These are phyloP conservation scores for Kazachstania sp. DNA, from an alignment of 1,139 yeast genomes.

Conservation along the genomic window DNA sequence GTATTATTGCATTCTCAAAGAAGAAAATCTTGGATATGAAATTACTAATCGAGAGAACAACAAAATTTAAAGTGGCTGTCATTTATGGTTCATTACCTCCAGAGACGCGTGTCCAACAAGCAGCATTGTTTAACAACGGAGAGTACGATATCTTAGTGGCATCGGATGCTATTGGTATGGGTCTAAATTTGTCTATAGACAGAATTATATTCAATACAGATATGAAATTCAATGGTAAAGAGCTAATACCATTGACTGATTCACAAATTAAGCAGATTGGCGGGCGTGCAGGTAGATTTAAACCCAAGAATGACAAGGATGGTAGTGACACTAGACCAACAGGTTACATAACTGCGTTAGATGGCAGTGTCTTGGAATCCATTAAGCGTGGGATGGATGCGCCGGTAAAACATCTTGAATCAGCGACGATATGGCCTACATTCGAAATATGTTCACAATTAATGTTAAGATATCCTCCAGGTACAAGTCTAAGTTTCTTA, in stretches of 20 bases:
- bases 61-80: conserved; percentile 69
- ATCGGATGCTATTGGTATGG: conserved; percentile 98
- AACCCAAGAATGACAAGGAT: conserved; percentile 20
- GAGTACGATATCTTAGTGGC: conserved; percentile 77
- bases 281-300: conserved; percentile 89
- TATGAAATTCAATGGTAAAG: conserved; percentile 62
- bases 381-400: conserved; percentile 40
- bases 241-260: conserved; percentile 40
- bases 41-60: conserved; percentile 51
- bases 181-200: conserved; percentile 74
- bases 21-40: conserved; percentile 57
- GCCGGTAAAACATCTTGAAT: conserved; percentile 40
- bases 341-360: conserved; percentile 57
- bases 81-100: conserved; percentile 96
- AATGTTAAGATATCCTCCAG: conserved; percentile 41
- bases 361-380: conserved; percentile 36
- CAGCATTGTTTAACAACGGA: conserved; percentile 65
- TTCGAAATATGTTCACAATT: conserved; percentile 41
- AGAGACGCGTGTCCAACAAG: conserved; percentile 83
- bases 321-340: conserved; percentile 24
- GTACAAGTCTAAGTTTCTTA: conserved; percentile 39
- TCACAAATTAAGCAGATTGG: conserved; percentile 86
- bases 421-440: conserved; percentile 67
- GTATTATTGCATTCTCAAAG: conserved; percentile 82
- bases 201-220: conserved; percentile 67